Evolutionary conservation across 2,329 filamentous ascomycete genomes (phyloP).

Genomic region (Penicillium polonicum): DNA sequence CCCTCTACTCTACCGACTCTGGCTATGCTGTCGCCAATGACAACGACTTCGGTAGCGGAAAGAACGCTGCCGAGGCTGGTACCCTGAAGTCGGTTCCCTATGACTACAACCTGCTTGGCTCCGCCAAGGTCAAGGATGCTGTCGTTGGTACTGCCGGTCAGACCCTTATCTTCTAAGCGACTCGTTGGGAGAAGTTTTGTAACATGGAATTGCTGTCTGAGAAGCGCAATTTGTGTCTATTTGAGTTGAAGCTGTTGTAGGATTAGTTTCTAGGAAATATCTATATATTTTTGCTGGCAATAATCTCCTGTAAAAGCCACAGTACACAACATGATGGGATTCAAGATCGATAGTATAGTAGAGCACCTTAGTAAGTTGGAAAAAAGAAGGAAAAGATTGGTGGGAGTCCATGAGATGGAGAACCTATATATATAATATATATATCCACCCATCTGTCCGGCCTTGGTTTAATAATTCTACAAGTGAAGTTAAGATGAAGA

Average conservation of each 20-base stretch:
- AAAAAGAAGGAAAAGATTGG: neutral
- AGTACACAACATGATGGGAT: too few species aligned
- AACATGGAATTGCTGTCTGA: neutral
- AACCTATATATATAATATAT: neutral
- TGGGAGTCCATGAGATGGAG: neutral
- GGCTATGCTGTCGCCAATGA: slow-evolving; percentile 48
- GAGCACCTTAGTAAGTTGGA: neutral
- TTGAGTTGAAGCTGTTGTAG: too few species aligned
- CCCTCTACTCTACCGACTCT: slow-evolving; percentile 48
- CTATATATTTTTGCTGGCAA: neutral
- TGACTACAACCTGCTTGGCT: slow-evolving; percentile 54
- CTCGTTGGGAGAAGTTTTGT: neutral
- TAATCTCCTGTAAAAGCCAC: neutral
- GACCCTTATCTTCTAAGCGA: slow-evolving; percentile 33
- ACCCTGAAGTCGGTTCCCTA: slow-evolving; percentile 56
- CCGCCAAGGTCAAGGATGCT: slow-evolving; percentile 47
- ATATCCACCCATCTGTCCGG: neutral
- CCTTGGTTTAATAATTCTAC: neutral
- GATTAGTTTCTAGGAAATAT: neutral
- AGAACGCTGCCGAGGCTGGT: slow-evolving; percentile 52
- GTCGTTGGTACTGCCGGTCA: slow-evolving; percentile 42
- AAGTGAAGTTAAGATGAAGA: neutral
- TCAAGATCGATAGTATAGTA: neutral
- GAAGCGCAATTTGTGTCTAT: neutral
- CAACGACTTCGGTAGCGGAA: slow-evolving; percentile 50